Conservation (phyloP, 202 grass and related monocot species). For the Saccharum hybrid region DNA sequence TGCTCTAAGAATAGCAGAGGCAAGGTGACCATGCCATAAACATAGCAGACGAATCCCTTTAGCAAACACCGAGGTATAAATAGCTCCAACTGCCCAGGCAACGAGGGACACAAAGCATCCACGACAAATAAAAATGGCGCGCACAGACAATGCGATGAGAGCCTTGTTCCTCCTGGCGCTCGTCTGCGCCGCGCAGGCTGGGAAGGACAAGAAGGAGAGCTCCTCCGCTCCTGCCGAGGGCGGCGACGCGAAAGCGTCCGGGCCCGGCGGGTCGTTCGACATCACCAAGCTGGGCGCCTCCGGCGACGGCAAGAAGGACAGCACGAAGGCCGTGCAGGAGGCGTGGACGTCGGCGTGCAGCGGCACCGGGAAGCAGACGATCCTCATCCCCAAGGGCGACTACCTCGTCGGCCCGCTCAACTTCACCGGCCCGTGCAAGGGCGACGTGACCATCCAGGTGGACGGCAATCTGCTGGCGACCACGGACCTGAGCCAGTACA, state of each 20-base stretch:
- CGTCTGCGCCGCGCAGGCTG: neutral
- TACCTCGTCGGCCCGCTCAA: conserved; percentile 48
- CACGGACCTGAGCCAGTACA: conserved; percentile 48
- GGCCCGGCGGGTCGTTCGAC: too few relatives aligned
- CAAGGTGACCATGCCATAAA: neutral
- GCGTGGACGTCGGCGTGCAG: too few relatives aligned
- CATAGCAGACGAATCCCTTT: neutral
- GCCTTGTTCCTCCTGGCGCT: neutral
- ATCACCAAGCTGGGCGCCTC: too few relatives aligned
- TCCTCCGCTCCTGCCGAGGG: neutral
- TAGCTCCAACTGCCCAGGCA: neutral
- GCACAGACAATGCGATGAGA: neutral
- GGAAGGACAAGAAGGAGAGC: neutral
- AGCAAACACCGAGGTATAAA: neutral
- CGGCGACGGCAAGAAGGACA: too few relatives aligned
- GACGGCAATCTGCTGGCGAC: conserved; percentile 51
- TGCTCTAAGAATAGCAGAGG: neutral
- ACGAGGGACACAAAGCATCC: neutral
- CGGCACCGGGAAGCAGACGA: too few relatives aligned
- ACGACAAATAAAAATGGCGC: neutral
- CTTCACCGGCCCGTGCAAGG: conserved; percentile 64
- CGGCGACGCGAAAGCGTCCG: neutral
- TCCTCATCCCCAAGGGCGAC: conserved; percentile 38
- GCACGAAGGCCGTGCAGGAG: too few relatives aligned
- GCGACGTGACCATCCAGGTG: conserved; percentile 47